These are phyloP conservation scores for Acer negundo DNA, from an alignment of 345 rosid species.

Conservation along the genomic window DNA sequence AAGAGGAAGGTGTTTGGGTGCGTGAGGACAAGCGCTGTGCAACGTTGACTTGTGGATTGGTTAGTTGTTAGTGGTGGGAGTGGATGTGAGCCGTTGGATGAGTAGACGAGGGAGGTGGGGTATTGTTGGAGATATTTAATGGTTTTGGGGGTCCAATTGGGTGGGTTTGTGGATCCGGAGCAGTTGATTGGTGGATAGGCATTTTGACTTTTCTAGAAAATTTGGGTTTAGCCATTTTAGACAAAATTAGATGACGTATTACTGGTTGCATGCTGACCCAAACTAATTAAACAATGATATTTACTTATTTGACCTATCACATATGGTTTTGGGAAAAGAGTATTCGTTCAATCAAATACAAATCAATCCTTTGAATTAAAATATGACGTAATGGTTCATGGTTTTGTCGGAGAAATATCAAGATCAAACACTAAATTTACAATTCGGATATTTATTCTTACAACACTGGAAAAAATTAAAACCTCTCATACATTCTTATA, in stretches of 20 bases:
- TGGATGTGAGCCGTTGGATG: background rate
- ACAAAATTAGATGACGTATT: slow-evolving; percentile 29
- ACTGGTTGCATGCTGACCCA: slow-evolving; percentile 27
- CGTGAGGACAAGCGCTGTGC: background rate
- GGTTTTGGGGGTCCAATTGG: slow-evolving; percentile 29
- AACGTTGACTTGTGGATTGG: background rate
- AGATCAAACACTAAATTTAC: too few species aligned
- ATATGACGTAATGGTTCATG: too few species aligned
- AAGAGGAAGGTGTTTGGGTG: background rate
- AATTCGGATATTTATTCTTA: too few species aligned
- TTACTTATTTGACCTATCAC: too few species aligned
- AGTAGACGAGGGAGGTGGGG: background rate
- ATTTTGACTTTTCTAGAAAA: background rate
- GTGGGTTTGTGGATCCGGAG: background rate
- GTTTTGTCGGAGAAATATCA: too few species aligned
- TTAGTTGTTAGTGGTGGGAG: background rate
- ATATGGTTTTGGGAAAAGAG: too few species aligned
- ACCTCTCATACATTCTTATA: too few species aligned
- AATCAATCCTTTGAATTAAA: background rate
- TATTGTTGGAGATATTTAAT: background rate
- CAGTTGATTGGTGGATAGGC: background rate
- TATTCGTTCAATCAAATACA: too few species aligned
- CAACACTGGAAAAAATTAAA: too few species aligned
- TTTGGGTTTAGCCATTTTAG: background rate
- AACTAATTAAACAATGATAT: too few species aligned